phyloP scores from a whole-genome alignment of 768 basidiomycete species.

The Phylloporus rhodoxanthus region DNA sequence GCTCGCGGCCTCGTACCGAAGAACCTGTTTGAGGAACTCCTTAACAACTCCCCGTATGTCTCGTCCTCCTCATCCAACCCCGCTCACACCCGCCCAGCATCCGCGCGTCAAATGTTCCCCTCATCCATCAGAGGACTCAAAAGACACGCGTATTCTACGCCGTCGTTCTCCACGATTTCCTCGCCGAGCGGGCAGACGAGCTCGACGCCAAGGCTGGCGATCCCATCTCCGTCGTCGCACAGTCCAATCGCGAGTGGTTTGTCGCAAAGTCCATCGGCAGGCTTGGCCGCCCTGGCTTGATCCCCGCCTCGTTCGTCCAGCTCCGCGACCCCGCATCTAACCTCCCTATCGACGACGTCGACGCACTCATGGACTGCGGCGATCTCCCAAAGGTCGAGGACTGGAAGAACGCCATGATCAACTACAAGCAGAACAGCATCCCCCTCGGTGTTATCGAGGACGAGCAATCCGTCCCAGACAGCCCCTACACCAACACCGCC shows the following conservation, averaged over 20 bases:
- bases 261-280: conserved; percentile 97
- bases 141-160: conserved; percentile 80
- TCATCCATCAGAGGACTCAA: conserved; percentile 30
- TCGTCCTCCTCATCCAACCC: not conserved
- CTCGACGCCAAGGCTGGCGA: conserved; percentile 93
- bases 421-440: conserved; percentile 95
- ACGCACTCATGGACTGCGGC: conserved; percentile 76
- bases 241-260: conserved; percentile 99
- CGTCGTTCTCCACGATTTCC: conserved; percentile 91
- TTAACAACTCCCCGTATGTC: conserved; percentile 51
- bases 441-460: conserved; percentile 87
- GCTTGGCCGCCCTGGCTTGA: conserved; percentile 92
- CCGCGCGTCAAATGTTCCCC: conserved; percentile 33
- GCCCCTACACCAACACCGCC: conserved; percentile 33
- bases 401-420: conserved; percentile 94
- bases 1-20: conserved; percentile 89
- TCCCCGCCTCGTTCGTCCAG: conserved; percentile 95
- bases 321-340: conserved; percentile 90
- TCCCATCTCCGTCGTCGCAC: conserved; percentile 92
- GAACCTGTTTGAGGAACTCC: conserved; percentile 84
- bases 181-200: conserved; percentile 93
- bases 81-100: conserved; percentile 22
- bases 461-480: conserved; percentile 38
- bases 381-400: conserved; percentile 96
- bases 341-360: conserved; percentile 67